Evolutionary conservation across 2,329 filamentous ascomycete genomes (phyloP).

Genomic region (Coniella lustricola): DNA sequence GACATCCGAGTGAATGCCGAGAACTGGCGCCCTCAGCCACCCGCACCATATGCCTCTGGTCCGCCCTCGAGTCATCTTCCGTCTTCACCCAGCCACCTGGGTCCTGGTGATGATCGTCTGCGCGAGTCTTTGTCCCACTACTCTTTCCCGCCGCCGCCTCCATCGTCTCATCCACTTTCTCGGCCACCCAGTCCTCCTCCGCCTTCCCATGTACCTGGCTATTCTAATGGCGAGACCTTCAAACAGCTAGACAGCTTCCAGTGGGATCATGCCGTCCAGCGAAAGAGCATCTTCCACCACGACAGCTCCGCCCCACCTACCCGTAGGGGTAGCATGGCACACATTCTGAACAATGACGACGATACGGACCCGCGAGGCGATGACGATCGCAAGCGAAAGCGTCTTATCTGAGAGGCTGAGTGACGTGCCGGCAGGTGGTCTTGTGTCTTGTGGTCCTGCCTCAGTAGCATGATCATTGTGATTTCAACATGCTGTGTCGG

Average conservation of each 20-base stretch:
- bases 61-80: slow-evolving; percentile 45
- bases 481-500: too few relatives aligned
- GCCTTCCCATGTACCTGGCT: slow-evolving; percentile 39
- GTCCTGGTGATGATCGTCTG: slow-evolving; percentile 47
- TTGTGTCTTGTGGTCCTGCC: too few relatives aligned
- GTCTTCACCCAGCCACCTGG: slow-evolving; percentile 43
- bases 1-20: slow-evolving; percentile 86
- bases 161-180: slow-evolving; percentile 38
- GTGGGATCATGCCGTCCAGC: slow-evolving; percentile 44
- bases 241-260: slow-evolving; percentile 50
- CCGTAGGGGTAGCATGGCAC: slow-evolving; percentile 53
- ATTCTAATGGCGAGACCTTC: slow-evolving; percentile 35
- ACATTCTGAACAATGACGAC: slow-evolving; percentile 53
- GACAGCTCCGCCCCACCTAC: slow-evolving; percentile 52
- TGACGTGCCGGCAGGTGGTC: background rate
- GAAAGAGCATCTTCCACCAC: slow-evolving; percentile 43
- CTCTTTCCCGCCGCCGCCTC: slow-evolving; percentile 39
- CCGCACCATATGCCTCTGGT: slow-evolving; percentile 61
- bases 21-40: slow-evolving; percentile 56
- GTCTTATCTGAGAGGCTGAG: slow-evolving; percentile 28
- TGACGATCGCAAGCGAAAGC: slow-evolving; percentile 56
- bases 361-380: slow-evolving; percentile 49
- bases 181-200: slow-evolving; percentile 49
- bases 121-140: slow-evolving; percentile 51
- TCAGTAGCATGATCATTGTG: too few relatives aligned